Base-by-base conservation (phyloP, 1,139 yeast genomes). In the Candida dubliniensis region DNA sequence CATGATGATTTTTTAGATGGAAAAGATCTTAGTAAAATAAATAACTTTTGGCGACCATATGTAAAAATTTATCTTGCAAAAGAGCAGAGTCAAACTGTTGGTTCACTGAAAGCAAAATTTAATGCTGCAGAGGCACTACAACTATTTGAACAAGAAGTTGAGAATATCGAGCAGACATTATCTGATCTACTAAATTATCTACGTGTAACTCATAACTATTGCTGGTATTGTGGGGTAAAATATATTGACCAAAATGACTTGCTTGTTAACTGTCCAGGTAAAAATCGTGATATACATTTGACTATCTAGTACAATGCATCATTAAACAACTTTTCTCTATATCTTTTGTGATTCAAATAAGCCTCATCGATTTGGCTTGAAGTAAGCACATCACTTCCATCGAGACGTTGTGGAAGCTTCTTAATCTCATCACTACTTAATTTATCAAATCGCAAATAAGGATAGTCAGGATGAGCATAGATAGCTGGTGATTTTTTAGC, bases 211-310 rank as follows among this genome's bases (percentile, higher is more conserved):
- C 63, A 57, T 38, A 38, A 41, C 24, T 68, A 61, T 45, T 68
- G 74, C 46, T 63, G 55, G 44, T 67, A 55, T 46, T 68, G 74
- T 51, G 71, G 72, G 1, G 38, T 50, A 11, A 34, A 36, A 14
- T 67, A 51, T 39, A 46, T 47, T 1, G 50, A 40, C 25, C 23
- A 33, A n/a, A 24, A 25, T 7, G 54, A 50, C 31, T 35, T 49
- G 8, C 31, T 18, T 3, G 32, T 29, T 1, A 48, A 52, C 34
- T 68, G 68, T 40, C 67, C 67, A 2, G 68, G 67, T 1, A 39
- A 38, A 36, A 12, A n/a, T 35, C 46, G 47, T 41, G 47, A 43
- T 13, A 13, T 41, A n/a, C 52, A 48, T 48, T 40, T 45, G 34
- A 26, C 18, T 39, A 10, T 29, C 31, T 52, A 47, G 38, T 47